A percentile compares a stretch with the other conserved stretches of the same genome.
phyloP scores from a whole-genome alignment of 116 monocot species.

The Zostera marina region DNA sequence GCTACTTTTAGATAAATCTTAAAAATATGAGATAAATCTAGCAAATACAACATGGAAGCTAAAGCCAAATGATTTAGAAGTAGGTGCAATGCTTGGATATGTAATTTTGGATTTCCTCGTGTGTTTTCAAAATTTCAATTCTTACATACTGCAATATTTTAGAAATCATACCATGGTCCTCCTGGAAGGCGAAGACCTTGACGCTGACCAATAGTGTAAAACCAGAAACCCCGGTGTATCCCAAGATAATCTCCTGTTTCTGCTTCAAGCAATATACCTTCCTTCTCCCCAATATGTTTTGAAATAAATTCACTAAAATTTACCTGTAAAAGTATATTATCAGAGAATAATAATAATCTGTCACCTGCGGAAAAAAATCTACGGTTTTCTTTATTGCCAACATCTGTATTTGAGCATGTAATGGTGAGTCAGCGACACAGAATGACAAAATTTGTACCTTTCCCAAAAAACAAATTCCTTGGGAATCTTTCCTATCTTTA shows the following conservation, averaged over 20 bases:
- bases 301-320: slow-evolving; percentile 96
- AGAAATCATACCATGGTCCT: slow-evolving; percentile 66
- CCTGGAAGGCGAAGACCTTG: slow-evolving; percentile 92
- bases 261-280: slow-evolving; percentile 80
- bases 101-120: not conserved
- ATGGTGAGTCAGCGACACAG: no score
- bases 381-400: not conserved
- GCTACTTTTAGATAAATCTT: no score
- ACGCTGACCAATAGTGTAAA: slow-evolving; percentile 95
- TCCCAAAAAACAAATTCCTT: slow-evolving; percentile 97
- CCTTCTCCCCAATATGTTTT: slow-evolving; percentile 83
- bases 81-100: not conserved
- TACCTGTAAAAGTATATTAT: slow-evolving; percentile 32
- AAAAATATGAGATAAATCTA: no score
- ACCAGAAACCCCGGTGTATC: slow-evolving; percentile 90
- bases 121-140: not conserved
- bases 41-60: no score
- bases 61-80: no score
- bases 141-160: not conserved
- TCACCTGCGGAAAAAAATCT: no score
- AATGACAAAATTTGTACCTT: slow-evolving; percentile 40
- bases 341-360: not conserved
- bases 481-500: slow-evolving; percentile 91
- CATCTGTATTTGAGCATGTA: not conserved
- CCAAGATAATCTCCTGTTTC: slow-evolving; percentile 97